A percentile compares a stretch with the other conserved stretches of the same genome.
phyloP scores from a whole-genome alignment of 768 basidiomycete genomes.

The Chalciporus pseudorubinellus region DNA sequence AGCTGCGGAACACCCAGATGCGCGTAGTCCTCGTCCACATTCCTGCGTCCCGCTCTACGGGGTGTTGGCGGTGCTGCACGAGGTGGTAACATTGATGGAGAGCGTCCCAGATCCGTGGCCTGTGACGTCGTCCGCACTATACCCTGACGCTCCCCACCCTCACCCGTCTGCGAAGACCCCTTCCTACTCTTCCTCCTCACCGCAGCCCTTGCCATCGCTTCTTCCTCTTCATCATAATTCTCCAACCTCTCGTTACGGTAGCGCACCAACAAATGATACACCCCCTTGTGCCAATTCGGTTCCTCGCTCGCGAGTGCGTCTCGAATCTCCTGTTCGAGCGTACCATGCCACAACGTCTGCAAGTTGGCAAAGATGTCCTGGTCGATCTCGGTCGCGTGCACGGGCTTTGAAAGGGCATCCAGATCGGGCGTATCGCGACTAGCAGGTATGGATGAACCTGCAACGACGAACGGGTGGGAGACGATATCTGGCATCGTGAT shows the following conservation, averaged over 20 bases:
- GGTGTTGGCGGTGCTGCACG: slow-evolving; percentile 63
- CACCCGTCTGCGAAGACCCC: slow-evolving; percentile 27
- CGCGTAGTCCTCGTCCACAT: slow-evolving; percentile 18
- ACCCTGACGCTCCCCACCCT: slow-evolving; percentile 20
- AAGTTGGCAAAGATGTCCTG: slow-evolving; percentile 87
- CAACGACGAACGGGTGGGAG: slow-evolving; percentile 73
- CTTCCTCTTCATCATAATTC: slow-evolving; percentile 71
- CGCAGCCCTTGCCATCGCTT: slow-evolving; percentile 33
- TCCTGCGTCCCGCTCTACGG: slow-evolving; percentile 44
- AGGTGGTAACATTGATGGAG: slow-evolving; percentile 45
- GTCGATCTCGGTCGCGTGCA: slow-evolving; percentile 70
- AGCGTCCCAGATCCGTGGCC: slow-evolving; percentile 25
- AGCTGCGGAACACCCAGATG: slow-evolving; percentile 23
- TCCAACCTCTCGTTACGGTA: slow-evolving; percentile 78
- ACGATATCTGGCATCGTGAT: slow-evolving; percentile 84
- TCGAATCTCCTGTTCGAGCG: slow-evolving; percentile 70
- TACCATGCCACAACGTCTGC: slow-evolving; percentile 87
- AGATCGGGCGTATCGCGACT: slow-evolving; percentile 54
- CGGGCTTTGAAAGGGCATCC: slow-evolving; percentile 65
- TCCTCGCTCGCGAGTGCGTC: slow-evolving; percentile 61
- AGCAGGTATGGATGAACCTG: slow-evolving; percentile 46
- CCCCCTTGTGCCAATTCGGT: slow-evolving; percentile 92
- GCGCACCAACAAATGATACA: slow-evolving; percentile 85
- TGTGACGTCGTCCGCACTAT: slow-evolving; percentile 26
- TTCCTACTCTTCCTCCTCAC: slow-evolving; percentile 36